These are phyloP conservation scores for Aureobasidium vineae DNA, from an alignment of 2,329 filamentous ascomycete species.

Conservation along the genomic window DNA sequence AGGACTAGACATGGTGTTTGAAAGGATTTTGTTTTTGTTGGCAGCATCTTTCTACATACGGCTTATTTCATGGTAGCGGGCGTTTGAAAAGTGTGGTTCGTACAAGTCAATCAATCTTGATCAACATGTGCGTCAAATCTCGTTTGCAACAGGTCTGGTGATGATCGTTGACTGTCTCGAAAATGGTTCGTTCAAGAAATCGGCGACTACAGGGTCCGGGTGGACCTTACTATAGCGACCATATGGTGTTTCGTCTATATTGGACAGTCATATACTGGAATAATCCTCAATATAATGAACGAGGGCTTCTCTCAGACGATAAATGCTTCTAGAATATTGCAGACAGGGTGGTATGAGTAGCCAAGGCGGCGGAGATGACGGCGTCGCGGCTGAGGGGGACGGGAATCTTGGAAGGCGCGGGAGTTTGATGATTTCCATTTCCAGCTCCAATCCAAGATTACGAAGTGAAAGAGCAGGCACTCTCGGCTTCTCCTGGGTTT, in stretches of 20 bases:
- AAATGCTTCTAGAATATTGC: background rate
- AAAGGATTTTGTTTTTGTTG: background rate
- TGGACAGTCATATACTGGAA: background rate
- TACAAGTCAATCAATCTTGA: constrained; percentile 3
- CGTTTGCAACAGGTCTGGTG: background rate
- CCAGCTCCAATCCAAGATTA: background rate
- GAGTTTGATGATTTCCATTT: background rate
- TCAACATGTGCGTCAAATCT: background rate
- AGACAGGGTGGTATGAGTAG: background rate
- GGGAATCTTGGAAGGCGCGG: background rate
- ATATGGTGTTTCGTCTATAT: background rate
- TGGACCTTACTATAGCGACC: too few species aligned
- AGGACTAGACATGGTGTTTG: constrained; percentile 10
- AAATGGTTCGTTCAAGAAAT: background rate
- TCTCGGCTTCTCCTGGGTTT: background rate
- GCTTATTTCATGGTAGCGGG: constrained; percentile 21
- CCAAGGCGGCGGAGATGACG: constrained; percentile 18
- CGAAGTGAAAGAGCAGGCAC: constrained; percentile 4
- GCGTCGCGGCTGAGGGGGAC: constrained; percentile 12
- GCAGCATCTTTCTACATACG: constrained; percentile 7
- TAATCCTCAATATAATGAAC: background rate
- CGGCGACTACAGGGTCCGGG: background rate
- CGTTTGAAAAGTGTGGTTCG: constrained; percentile 24
- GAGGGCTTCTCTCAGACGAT: background rate
- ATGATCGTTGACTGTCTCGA: background rate